A percentile compares a stretch with the other conserved stretches of the same genome.
Evolutionary conservation across 345 rosid species (phyloP).

Genomic region (Mallotus nudiflorus): DNA sequence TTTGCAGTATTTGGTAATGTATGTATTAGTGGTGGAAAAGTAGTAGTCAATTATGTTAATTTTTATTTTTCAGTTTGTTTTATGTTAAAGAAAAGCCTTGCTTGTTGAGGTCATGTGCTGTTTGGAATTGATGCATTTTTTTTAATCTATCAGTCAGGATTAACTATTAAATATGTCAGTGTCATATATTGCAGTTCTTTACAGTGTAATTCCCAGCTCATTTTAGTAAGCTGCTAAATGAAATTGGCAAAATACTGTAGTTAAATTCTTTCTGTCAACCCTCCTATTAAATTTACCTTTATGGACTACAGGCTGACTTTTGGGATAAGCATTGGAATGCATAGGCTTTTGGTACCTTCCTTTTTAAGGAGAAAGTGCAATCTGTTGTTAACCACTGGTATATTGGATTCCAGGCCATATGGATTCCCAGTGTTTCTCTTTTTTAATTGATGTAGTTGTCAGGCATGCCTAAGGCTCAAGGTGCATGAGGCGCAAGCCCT

Average conservation of each 20-base stretch:
- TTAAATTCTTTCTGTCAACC: neutral
- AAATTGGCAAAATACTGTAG: neutral
- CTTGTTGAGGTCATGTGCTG: neutral
- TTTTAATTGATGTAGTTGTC: neutral
- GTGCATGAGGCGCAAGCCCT: no score
- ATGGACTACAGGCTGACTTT: neutral
- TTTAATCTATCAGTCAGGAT: neutral
- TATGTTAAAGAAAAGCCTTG: neutral
- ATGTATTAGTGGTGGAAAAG: slow-evolving; percentile 33
- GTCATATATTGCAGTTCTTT: neutral
- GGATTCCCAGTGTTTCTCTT: neutral
- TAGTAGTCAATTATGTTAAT: slow-evolving; percentile 9
- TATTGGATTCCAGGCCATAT: no score
- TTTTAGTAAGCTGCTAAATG: neutral
- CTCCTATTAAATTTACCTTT: neutral
- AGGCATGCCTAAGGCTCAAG: no score
- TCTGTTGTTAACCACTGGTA: no score
- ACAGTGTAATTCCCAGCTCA: neutral
- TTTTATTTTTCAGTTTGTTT: neutral
- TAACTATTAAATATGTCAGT: neutral
- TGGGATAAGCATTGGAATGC: neutral
- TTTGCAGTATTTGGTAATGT: slow-evolving; percentile 98
- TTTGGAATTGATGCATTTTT: neutral
- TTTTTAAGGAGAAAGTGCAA: no score
- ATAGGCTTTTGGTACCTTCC: no score